Evolutionary conservation across 768 basidiomycete species (phyloP), one percentile per base, ranked within the genome.

Genomic region (Mycena chlorophos): DNA sequence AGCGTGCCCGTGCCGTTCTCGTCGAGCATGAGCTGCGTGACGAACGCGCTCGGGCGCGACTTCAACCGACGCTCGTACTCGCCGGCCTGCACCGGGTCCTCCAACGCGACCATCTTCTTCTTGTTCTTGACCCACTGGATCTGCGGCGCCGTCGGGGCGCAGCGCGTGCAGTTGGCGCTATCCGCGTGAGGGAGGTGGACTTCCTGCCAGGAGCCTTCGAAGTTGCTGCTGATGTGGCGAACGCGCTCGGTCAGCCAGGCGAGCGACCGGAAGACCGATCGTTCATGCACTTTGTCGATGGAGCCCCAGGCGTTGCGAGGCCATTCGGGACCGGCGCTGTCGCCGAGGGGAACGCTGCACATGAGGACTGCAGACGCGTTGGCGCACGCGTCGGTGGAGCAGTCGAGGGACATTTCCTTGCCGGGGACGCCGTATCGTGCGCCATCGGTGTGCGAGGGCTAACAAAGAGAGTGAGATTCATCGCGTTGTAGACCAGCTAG

Each of bases 211-310:
- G 75, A 64, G 25, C 72, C 53, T 34, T 57, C 73, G 63, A 89
- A 81, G 54, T 80, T 73, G 31, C 83, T 84, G 22, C 88, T 82
- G 54, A 93, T 82, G 55, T 86, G 82, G 13, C 89, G 85, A 57
- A 95, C 80, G 48, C 92, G 84, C 66, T 94, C 91, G 22, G 92
- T 74, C 19, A 97, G 72, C 94, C 95, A 98, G 2, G 93, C 89
- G 16, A 96, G 67, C 4, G 86, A 77, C 57, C 83, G 84, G 77
- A 94, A 96, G 1, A 85, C 87, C 12, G 81, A 75, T 3, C 94
- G 86, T 66, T 96, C 91, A 62, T 95, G 88, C 8, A 92, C 76
- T 62, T 90, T 88, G 69, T 96, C 92, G 40, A 98, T 84, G 63
- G 93, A 89, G 38, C 71, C 74, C 92, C 91, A 97, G 4, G 64